Base-by-base conservation (phyloP, 108 stramenopile genomes). In the Nitzschia inconspicua region DNA sequence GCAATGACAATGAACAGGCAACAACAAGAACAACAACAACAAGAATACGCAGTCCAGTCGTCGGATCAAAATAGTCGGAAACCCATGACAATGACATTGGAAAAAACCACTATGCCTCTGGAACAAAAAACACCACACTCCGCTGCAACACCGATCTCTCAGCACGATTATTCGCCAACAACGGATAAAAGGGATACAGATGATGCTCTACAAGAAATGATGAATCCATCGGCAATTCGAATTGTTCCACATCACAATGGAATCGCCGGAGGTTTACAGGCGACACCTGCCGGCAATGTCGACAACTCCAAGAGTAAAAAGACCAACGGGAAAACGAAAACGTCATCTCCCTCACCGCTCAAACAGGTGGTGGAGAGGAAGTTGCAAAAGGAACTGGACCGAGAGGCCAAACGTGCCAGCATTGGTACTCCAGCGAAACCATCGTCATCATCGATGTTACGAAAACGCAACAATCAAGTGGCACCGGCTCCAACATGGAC, bases 361-460 rank as follows among this genome's bases (percentile, higher is more conserved):
- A 9, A 18, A 2, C 23, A 25, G 18, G 37, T 36, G 26, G 48
- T 50, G 26, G 48, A 28, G 24, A 32, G 53, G 4, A 54, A 54
- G 16, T 28, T 54, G 18, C 32, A 54, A 19, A 54, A 36, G 53
- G 32, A 54, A 36, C 34, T 54, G 32, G 53, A 54, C 13, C 53
- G 34, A 18, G 53, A 54, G 13, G 53, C 53, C 16, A 16, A 54
- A n/a, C 53, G 53, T 6, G 53, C 53, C 16, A 54, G 53, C 30
- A 23, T 54, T 20, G n/a, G n/a, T n/a, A n/a, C n/a, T n/a, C 22
- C 44, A 1, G 19, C 44, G 18, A 8, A 8, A 18, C 18, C 10
- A 46, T 46, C 16, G 18, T 8, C 8, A 46, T 46, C 22, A 20
- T 39, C n/a, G 37, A 14, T 39, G 37, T 39, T n/a, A 14, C n/a